Conservation (phyloP, 2,329 filamentous ascomycete species). For the Westerdykella ornata region DNA sequence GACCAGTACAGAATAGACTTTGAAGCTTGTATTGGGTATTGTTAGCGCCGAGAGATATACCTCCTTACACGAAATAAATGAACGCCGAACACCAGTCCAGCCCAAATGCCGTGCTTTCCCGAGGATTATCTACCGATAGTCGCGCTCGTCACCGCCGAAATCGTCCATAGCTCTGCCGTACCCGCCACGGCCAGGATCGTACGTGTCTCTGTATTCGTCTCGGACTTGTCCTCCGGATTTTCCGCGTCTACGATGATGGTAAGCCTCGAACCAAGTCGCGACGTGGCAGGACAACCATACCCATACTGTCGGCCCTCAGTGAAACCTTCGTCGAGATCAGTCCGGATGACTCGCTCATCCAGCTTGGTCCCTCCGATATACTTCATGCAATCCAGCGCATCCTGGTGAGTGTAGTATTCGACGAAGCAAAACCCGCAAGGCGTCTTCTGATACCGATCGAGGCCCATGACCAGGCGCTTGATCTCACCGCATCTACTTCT, state of each 20-base stretch:
- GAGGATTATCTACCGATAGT: slow-evolving; percentile 12
- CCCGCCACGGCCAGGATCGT: slow-evolving; percentile 87
- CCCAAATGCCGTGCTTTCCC: slow-evolving; percentile 3
- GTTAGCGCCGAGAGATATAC: neutral
- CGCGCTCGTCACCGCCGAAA: slow-evolving; percentile 23
- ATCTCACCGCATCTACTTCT: slow-evolving; percentile 71
- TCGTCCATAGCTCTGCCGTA: slow-evolving; percentile 71
- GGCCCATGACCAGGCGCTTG: slow-evolving; percentile 94
- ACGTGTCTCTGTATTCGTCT: slow-evolving; percentile 96
- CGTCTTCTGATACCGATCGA: slow-evolving; percentile 95
- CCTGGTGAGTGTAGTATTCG: slow-evolving; percentile 96
- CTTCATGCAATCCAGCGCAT: slow-evolving; percentile 96
- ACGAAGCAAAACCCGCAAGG: slow-evolving; percentile 99
- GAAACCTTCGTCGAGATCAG: slow-evolving; percentile 92
- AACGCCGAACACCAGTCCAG: slow-evolving; percentile 11
- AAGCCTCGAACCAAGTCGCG: slow-evolving; percentile 4
- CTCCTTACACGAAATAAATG: neutral
- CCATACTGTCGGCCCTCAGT: slow-evolving; percentile 94
- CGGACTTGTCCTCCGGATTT: slow-evolving; percentile 95
- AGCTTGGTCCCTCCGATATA: slow-evolving; percentile 97
- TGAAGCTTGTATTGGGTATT: slow-evolving; percentile 1
- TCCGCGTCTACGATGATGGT: slow-evolving; percentile 53
- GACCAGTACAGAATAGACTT: neutral
- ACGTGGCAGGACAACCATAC: slow-evolving; percentile 33
- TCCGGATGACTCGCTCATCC: slow-evolving; percentile 92